Evolutionary conservation across 75 land plant genomes (phyloP).

Genomic region (Picea glauca): DNA sequence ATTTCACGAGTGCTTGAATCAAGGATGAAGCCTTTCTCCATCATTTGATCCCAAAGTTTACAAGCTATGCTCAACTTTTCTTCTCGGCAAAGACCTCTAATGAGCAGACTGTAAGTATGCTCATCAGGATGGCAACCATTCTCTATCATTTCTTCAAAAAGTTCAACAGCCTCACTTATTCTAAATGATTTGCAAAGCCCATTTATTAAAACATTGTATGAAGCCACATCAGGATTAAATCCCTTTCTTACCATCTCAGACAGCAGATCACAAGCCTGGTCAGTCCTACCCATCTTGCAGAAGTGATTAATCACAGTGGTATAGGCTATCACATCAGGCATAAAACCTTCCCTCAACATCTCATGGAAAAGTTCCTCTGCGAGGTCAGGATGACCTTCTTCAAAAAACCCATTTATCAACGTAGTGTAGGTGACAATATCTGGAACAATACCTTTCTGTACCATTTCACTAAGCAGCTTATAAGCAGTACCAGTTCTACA

Average conservation of each 20-base stretch:
- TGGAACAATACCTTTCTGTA: constrained; percentile 40
- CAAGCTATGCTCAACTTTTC: constrained; percentile 33
- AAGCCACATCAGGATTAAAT: constrained; percentile 39
- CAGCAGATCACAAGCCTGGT: constrained; percentile 35
- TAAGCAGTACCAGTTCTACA: constrained; percentile 27
- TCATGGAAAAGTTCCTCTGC: constrained; percentile 49
- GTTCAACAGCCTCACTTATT: constrained; percentile 38
- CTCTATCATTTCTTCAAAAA: constrained; percentile 44
- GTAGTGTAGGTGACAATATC: constrained; percentile 58
- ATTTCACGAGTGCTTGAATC: constrained; percentile 37
- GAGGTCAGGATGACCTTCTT: constrained; percentile 25
- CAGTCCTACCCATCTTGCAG: constrained; percentile 35
- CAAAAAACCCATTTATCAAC: constrained; percentile 52
- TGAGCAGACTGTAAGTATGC: constrained; percentile 45
- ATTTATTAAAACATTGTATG: constrained; percentile 48
- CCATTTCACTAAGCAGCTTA: constrained; percentile 49
- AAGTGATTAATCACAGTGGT: constrained; percentile 50
- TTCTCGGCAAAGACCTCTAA: constrained; percentile 55
- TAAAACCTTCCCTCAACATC: constrained; percentile 34
- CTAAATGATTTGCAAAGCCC: constrained; percentile 40
- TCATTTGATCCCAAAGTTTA: constrained; percentile 71
- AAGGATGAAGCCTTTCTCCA: constrained; percentile 62
- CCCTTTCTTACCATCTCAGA: constrained; percentile 45
- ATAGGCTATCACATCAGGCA: constrained; percentile 37
- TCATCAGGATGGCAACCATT: constrained; percentile 48